These are phyloP conservation scores for Exserohilum rostratum DNA, from an alignment of 2,329 filamentous ascomycete species.

Conservation along the genomic window DNA sequence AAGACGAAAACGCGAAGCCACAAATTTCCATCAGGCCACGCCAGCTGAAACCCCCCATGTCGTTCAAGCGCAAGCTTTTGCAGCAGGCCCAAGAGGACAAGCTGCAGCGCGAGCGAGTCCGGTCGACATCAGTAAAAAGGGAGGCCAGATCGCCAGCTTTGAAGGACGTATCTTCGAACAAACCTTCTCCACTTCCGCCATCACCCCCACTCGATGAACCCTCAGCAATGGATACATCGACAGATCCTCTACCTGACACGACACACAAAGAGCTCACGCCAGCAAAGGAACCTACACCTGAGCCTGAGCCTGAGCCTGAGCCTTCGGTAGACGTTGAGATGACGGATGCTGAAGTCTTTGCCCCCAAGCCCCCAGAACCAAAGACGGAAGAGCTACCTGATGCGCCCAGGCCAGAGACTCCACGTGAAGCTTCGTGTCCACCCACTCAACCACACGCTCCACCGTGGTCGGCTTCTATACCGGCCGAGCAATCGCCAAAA, in stretches of 20 bases:
- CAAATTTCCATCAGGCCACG: conserved; percentile 21
- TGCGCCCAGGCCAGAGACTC: conserved; percentile 26
- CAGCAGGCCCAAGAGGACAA: conserved; percentile 48
- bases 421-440: conserved; percentile 33
- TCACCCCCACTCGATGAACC: conserved; percentile 34
- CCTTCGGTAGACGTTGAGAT: conserved; percentile 26
- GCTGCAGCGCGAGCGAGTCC: conserved; percentile 44
- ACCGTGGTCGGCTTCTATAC: conserved; percentile 32
- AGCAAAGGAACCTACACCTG: conserved; percentile 29
- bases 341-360: conserved; percentile 22
- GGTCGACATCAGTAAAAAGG: conserved; percentile 44
- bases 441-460: conserved; percentile 44
- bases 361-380: conserved; percentile 21
- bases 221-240: conserved; percentile 35
- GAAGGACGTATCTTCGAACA: conserved; percentile 40
- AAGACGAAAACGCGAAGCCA: conserved; percentile 15
- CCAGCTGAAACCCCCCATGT: conserved; percentile 39
- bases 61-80: conserved; percentile 47
- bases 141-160: conserved; percentile 42
- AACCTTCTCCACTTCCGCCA: conserved; percentile 38
- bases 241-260: conserved; percentile 24
- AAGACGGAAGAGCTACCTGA: conserved; percentile 41
- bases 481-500: conserved; percentile 21
- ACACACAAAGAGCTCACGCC: conserved; percentile 31
- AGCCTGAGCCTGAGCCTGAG: conserved; percentile 20